Base-by-base conservation (phyloP, 805 yeast genomes). In the Brettanomyces anomalus region DNA sequence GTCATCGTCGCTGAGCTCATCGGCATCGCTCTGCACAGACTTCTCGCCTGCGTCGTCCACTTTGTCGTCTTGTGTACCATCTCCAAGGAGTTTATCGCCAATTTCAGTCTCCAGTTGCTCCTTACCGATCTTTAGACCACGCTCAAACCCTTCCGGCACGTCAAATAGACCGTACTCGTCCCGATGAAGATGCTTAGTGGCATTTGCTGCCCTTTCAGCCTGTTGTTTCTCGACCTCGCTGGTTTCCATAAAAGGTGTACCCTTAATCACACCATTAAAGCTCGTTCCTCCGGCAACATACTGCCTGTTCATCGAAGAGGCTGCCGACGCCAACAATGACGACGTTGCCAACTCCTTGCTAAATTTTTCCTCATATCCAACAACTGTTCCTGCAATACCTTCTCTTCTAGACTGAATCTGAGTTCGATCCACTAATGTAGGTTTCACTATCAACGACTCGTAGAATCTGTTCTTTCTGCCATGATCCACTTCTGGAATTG, bases 231-330 rank as follows among this genome's bases (percentile, higher is more conserved):
- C 34, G 7, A 46, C 36, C 5, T 40, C 43, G 2, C 97, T 97
- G 50, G 98, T 97, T 0, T 98, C 98, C 45, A 82, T 80, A 57
- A 93, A 93, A 0, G 98, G 98, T 54, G 90, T 63, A 53, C 74
- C 84, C 16, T 78, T 73, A 0, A 94, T 71, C 3, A 77, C 69
- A 0, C 97, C 97, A 38, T 71, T 67, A 3, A 86, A 64, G 2
- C 79, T 66, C 34, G 77, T 81, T n/a, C 67, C 67, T 49, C 76
- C 76, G 5, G 82, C 70, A 14, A 79, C 77, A 48, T 78, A 74
- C 42, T 79, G 74, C 48, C 98, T 70, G 26, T 75, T 77, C 45
- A 88, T 58, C 1, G 95, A 81, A 37, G 88, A 66, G 0, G 95
- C 83, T 46, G 79, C 81, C 11, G 80, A 70, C 14, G 88, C 75